These are phyloP conservation scores for Yamadazyma songkhlaensis DNA, from an alignment of 1,139 yeast genomes.

Conservation along the genomic window DNA sequence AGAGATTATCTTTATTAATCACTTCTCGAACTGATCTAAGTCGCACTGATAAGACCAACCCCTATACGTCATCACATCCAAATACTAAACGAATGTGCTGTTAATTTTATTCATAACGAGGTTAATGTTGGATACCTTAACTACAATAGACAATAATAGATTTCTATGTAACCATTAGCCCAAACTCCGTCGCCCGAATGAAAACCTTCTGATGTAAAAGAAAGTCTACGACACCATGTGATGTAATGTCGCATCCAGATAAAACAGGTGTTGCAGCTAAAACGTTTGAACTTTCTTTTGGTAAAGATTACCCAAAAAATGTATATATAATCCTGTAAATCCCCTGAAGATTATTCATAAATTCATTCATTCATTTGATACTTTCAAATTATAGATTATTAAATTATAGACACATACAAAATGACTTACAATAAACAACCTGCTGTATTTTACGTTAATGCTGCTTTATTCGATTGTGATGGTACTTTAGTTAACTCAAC, in stretches of 20 bases:
- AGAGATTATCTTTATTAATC: too few relatives aligned
- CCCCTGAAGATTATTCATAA: not conserved
- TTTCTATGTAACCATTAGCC: not conserved
- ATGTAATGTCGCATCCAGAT: constrained; percentile 3
- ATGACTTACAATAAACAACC: constrained; percentile 37
- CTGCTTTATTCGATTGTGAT: constrained; percentile 74
- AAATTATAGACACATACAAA: constrained; percentile 1
- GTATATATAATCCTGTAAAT: not conserved
- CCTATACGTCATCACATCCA: too few relatives aligned
- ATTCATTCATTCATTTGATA: constrained; percentile 1
- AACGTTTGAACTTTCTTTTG: constrained; percentile 2
- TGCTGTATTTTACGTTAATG: constrained; percentile 45
- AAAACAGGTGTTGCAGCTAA: not conserved
- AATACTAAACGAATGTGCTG: too few relatives aligned
- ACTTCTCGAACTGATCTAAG: too few relatives aligned
- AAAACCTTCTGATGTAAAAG: not conserved
- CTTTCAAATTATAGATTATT: constrained; percentile 1
- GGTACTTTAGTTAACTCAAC: constrained; percentile 85
- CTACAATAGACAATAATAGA: too few relatives aligned
- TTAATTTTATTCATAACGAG: too few relatives aligned
- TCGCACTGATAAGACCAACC: too few relatives aligned
- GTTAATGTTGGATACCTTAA: too few relatives aligned
- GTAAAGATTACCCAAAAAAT: not conserved
- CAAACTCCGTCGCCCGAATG: not conserved
- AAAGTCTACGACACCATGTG: constrained; percentile 2